These are phyloP conservation scores for Glarea lozoyensis DNA, from an alignment of 495 filamentous ascomycete species.

Conservation along the genomic window DNA sequence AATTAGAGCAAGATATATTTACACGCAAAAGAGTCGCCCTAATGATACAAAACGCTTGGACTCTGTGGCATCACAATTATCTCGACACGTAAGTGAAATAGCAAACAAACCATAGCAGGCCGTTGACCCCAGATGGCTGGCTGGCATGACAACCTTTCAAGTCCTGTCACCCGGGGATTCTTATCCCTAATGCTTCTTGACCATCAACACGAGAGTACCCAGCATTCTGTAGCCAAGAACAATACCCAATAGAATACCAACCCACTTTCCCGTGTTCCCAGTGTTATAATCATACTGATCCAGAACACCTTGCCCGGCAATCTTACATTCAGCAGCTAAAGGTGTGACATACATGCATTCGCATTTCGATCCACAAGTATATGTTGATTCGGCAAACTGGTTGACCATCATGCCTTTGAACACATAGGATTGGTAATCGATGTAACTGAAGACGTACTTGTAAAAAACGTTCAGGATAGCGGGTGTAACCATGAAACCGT, in stretches of 20 bases:
- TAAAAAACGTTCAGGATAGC: slow-evolving; percentile 70
- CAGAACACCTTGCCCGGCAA: slow-evolving; percentile 59
- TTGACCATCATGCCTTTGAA: slow-evolving; percentile 92
- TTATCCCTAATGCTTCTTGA: slow-evolving; percentile 2
- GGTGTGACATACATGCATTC: slow-evolving; percentile 62
- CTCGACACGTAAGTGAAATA: too few relatives aligned
- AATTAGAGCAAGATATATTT: too few relatives aligned
- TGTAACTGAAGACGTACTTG: slow-evolving; percentile 77
- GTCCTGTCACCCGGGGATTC: too few relatives aligned
- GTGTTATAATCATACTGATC: slow-evolving; percentile 56
- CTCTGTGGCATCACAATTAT: too few relatives aligned
- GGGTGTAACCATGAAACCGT: slow-evolving; percentile 57
- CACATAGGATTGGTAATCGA: slow-evolving; percentile 66
- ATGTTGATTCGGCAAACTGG: slow-evolving; percentile 57
- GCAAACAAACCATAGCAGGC: too few relatives aligned
- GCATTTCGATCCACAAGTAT: slow-evolving; percentile 47
- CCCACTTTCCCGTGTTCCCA: slow-evolving; percentile 56
- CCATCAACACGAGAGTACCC: slow-evolving; percentile 26
- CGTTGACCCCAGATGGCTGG: too few relatives aligned
- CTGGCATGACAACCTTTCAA: too few relatives aligned
- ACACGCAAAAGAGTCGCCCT: too few relatives aligned
- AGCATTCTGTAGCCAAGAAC: slow-evolving; percentile 63
- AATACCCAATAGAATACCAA: slow-evolving; percentile 68
- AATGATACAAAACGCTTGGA: too few relatives aligned
- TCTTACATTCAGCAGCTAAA: slow-evolving; percentile 52